phyloP scores from a whole-genome alignment of 2,329 filamentous ascomycete genomes.

The Acarospora socialis region DNA sequence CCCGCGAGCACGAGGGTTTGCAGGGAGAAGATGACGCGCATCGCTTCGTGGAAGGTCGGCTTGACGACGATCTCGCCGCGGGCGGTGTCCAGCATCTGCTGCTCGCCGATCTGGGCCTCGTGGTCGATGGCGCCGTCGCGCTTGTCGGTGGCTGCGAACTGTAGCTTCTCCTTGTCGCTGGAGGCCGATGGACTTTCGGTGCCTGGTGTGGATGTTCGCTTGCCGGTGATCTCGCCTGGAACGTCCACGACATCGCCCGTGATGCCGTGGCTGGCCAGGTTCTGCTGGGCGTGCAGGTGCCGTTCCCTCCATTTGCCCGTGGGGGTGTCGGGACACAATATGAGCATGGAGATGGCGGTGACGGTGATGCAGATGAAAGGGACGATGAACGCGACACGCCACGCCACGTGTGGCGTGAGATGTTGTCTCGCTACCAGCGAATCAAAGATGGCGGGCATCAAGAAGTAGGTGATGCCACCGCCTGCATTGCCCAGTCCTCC shows the following conservation, averaged over 20 bases:
- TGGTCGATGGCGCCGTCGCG: conserved; percentile 21
- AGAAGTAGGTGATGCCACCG: conserved; percentile 82
- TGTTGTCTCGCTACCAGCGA: conserved; percentile 49
- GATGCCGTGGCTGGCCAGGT: conserved; percentile 12
- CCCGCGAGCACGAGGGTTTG: conserved; percentile 39
- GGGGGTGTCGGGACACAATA: conserved; percentile 68
- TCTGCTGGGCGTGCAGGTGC: conserved; percentile 11
- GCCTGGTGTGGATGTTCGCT: conserved; percentile 2
- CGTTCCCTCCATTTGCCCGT: conserved; percentile 53
- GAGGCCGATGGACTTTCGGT: conserved; percentile 5
- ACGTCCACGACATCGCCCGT: conserved; percentile 12
- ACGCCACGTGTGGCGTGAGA: conserved; percentile 53
- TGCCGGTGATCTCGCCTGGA: conserved; percentile 7
- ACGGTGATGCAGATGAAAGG: conserved; percentile 61
- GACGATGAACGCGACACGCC: conserved; percentile 74
- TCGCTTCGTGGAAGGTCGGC: conserved; percentile 45
- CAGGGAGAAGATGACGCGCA: conserved; percentile 48
- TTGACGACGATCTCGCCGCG: conserved; percentile 47
- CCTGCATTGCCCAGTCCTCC: conserved; percentile 79
- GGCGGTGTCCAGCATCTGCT: conserved; percentile 37
- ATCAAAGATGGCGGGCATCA: conserved; percentile 83
- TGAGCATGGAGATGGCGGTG: conserved; percentile 53
- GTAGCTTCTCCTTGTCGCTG: conserved; percentile 16
- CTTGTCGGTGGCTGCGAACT: conserved; percentile 16
- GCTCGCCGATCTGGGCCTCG: conserved; percentile 34